These are phyloP conservation scores for Fusarium albosuccineum DNA, from an alignment of 2,329 filamentous ascomycete species.

Conservation along the genomic window DNA sequence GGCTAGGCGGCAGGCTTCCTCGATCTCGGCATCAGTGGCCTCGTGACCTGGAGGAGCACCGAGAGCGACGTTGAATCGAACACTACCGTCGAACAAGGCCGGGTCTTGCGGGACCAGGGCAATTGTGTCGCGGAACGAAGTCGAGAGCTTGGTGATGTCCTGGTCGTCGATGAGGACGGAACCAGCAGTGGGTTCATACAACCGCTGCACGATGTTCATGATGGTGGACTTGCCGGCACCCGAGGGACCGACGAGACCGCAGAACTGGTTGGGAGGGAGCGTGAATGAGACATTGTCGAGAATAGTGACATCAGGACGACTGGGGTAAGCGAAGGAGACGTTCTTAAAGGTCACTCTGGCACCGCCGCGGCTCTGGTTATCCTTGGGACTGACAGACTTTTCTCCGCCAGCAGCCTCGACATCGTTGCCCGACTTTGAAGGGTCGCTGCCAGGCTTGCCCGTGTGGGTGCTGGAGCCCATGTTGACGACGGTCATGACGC, in stretches of 20 bases:
- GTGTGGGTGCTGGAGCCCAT: slow-evolving; percentile 51
- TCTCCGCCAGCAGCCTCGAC: slow-evolving; percentile 54
- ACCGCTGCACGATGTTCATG: slow-evolving; percentile 65
- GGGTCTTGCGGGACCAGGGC: slow-evolving; percentile 70
- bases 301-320: slow-evolving; percentile 69
- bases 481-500: slow-evolving; percentile 66
- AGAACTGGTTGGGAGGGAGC: slow-evolving; percentile 70
- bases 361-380: slow-evolving; percentile 45
- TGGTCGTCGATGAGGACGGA: slow-evolving; percentile 58
- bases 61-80: slow-evolving; percentile 67
- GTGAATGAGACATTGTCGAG: slow-evolving; percentile 68
- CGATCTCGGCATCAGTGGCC: slow-evolving; percentile 71
- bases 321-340: slow-evolving; percentile 75
- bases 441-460: slow-evolving; percentile 24
- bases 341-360: slow-evolving; percentile 67
- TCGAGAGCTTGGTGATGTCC: slow-evolving; percentile 58
- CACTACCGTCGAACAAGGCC: slow-evolving; percentile 68
- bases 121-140: slow-evolving; percentile 63
- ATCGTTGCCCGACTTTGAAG: slow-evolving; percentile 47
- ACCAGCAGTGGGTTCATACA: slow-evolving; percentile 60
- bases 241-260: slow-evolving; percentile 73
- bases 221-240: slow-evolving; percentile 77
- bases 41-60: slow-evolving; percentile 67
- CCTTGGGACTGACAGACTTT: slow-evolving; percentile 34
- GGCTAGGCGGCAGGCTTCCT: slow-evolving; percentile 74